Evolutionary conservation across 768 basidiomycete genomes (phyloP), one percentile per base, ranked within the genome.

Genomic region (Mycena floridula): DNA sequence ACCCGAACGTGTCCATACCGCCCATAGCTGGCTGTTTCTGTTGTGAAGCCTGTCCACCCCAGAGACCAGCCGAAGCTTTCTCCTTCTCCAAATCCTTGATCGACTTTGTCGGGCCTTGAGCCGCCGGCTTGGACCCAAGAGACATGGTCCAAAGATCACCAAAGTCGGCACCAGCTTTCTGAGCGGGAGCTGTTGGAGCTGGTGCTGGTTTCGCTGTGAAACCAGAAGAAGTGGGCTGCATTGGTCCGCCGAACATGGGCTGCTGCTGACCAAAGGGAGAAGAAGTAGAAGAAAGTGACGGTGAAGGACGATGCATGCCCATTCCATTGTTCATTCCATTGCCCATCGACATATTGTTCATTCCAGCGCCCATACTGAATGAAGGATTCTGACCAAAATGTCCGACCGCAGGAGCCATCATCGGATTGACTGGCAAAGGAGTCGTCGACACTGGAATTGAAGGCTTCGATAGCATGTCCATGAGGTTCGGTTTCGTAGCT

Each of bases 41-140:
- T 44, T 43, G 43, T 12, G 30, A 53, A 37, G 39, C 44, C 32
- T 52, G 53, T 2, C 56, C 46, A 4, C 85, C 89, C 93, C 93
- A 96, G 25, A 96, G 76, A 8, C 78, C 79, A 18, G 83, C 81
- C 58, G 76, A 77, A 3, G 82, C 76, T 69, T 93, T 92, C 68
- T 95, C 92, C 65, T 79, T 82, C 66, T 90, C 87, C 51, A 96
- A 59, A 56, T 91, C 92, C 63, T 86, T 86, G 57, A 95, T 94
- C 36, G 84, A 87, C 72, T 92, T 91, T 30, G 58, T 53, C 2
- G 56, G 48, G 24, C 57, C 53, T 18, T 54, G 47, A 2, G 59
- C 58, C 16, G 63, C 58, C 2, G 76, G 58, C 39, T 75, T 73
- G 28, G 70, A 43, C 23, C 84, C 85, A 27, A 94, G 73, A 2